phyloP scores from a whole-genome alignment of 805 yeast genomes.

The Maudiozyma turicensis region DNA sequence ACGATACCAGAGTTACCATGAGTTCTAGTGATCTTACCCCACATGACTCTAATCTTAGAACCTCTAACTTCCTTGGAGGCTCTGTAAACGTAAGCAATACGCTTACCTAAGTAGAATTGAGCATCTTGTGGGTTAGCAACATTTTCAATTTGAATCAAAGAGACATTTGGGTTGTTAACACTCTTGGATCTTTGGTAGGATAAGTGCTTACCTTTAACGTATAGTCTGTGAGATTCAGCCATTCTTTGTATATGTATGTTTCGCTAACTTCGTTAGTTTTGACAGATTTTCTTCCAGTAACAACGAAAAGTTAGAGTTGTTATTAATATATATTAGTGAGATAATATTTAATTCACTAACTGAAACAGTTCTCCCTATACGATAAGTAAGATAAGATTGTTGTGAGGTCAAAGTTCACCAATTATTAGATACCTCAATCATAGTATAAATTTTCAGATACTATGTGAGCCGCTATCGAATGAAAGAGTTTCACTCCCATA shows the following conservation, averaged over 20 bases:
- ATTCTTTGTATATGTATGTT: constrained; percentile 27
- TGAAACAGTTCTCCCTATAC: too few relatives aligned
- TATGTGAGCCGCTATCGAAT: too few relatives aligned
- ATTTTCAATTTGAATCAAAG: constrained; percentile 95
- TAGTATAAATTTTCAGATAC: too few relatives aligned
- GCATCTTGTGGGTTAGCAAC: constrained; percentile 87
- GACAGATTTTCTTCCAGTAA: background rate
- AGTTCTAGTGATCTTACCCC: constrained; percentile 98
- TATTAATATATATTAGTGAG: too few relatives aligned
- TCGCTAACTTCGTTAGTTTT: background rate
- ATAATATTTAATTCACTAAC: too few relatives aligned
- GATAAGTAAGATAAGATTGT: too few relatives aligned
- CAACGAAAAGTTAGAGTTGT: background rate
- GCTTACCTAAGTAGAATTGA: constrained; percentile 97
- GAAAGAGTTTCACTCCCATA: too few relatives aligned
- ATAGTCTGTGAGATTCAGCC: constrained; percentile 97
- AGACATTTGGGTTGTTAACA: constrained; percentile 94
- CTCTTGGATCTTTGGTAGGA: constrained; percentile 99
- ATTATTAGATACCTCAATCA: too few relatives aligned
- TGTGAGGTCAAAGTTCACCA: too few relatives aligned
- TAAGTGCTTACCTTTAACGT: constrained; percentile 99
- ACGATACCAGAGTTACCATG: constrained; percentile 98
- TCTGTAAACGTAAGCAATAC: constrained; percentile 98
- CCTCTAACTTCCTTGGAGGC: constrained; percentile 96
- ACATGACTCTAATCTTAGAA: constrained; percentile 96